Evolutionary conservation across 352 stramenopile genomes (phyloP).

Genomic region (Globisporangium mamillatum): DNA sequence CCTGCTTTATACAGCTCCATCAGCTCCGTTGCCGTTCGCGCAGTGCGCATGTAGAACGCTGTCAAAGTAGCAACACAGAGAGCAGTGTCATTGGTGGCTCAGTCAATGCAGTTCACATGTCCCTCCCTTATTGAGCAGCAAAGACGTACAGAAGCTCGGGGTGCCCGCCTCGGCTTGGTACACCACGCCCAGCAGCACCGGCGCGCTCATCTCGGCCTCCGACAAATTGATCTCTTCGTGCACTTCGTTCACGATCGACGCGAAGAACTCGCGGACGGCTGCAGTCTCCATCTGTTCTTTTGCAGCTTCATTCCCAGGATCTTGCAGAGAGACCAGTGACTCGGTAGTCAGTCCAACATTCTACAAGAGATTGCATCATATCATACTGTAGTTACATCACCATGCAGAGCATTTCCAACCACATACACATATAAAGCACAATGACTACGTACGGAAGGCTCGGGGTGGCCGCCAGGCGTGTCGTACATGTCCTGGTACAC

Average conservation of each 20-base stretch:
- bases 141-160: slow-evolving; percentile 67
- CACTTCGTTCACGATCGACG: slow-evolving; percentile 71
- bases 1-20: slow-evolving; percentile 38
- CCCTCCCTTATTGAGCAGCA: too few relatives aligned
- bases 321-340: slow-evolving; percentile 24
- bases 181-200: slow-evolving; percentile 68
- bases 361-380: neutral
- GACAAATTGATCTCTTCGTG: slow-evolving; percentile 78
- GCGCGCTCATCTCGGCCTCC: slow-evolving; percentile 27
- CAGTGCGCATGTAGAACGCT: slow-evolving; percentile 63
- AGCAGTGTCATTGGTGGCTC: too few relatives aligned
- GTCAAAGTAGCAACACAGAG: too few relatives aligned
- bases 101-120: too few relatives aligned
- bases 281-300: slow-evolving; percentile 25
- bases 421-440: neutral
- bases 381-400: neutral
- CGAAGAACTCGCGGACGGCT: slow-evolving; percentile 50
- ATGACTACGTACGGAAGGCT: slow-evolving; percentile 39
- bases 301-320: slow-evolving; percentile 3
- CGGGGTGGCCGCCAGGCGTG: slow-evolving; percentile 76
- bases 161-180: slow-evolving; percentile 65
- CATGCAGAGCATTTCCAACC: neutral
- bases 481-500: slow-evolving; percentile 75
- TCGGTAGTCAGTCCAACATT: slow-evolving; percentile 34
- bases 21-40: slow-evolving; percentile 33